Base-by-base conservation (phyloP, 495 filamentous ascomycete species). In the Podospora fimiseda region DNA sequence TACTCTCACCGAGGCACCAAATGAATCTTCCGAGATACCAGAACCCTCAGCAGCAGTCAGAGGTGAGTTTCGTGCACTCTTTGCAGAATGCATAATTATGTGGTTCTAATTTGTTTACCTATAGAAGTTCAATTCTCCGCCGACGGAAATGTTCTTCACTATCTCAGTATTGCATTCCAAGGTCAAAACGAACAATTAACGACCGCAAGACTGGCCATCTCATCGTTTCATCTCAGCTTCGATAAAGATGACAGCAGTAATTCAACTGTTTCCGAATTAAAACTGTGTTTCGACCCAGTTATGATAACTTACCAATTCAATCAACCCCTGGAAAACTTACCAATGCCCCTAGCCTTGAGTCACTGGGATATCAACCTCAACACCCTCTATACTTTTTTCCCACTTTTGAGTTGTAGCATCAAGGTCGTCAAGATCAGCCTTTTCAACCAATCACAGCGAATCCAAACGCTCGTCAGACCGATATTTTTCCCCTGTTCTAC, bases 321-420 rank as follows among this genome's bases (percentile, higher is more conserved):
- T 2, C 22, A 33, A 9, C 11, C 14, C 21, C 1, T 47, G 44
- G 22, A 47, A 16, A 30, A 47, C 16, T 47, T 47, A 18, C 22
- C 44, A 20, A 30, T 47, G 7, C 44, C 44, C 21, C 44, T 47
- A 6, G 21, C 21, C 16, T 15, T 47, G 13, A 27, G 5, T 9
- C 30, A 47, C 22, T 33, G 22, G 44, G 15, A 30, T 47, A 11
- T 33, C 27, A 33, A 33, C 5, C 16, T 22, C 18, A 37, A 50
- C 15, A 27, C 14, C 14, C 15, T 38, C 18, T 50, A 50, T 27
- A 9, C 36, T 2, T 8, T 20, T 21, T 4, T 50, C 18, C 47
- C 47, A 20, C 21, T 50, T 2, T 15, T 40, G 15, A 39, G 20
- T 30, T 50, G 47, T 30, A 50, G 24, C 30, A 30, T 50, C 47